Evolutionary conservation across 2,329 filamentous ascomycete genomes (phyloP), one percentile per base, ranked within the genome.

Genomic region (Ophiocordyceps robertsii): DNA sequence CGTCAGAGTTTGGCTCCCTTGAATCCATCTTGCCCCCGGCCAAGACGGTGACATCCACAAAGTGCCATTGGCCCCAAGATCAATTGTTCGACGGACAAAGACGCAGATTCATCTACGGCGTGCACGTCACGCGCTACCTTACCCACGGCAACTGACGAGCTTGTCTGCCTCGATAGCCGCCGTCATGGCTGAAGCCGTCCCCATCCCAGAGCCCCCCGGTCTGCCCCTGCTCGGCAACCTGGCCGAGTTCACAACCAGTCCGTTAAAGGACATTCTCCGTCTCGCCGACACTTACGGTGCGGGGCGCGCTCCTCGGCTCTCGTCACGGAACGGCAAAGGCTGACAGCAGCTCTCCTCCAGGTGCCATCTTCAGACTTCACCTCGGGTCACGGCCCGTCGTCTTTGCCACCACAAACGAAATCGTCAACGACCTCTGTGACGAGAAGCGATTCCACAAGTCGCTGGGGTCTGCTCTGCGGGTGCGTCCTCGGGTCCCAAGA

Each of bases 171-270:
- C 16, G 8, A 16, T 7, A 35, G 33, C 14, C n/a, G 33, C 31
- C 24, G 46, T 35, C 40, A 63, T 63, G 61, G 52, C 59, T 29
- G 57, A 61, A 40, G 46, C 49, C 29, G 56, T 63, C 13, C 65
- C 70, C 3, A 81, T 86, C 42, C 80, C 82, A 2, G 70, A 75
- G 38, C 81, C 81, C 24, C 68, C 68, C 42, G 77, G 75, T 3
- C 63, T 82, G 43, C 82, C 80, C 1, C 57, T 86, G 24, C 47
- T 86, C 21, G 82, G 82, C 27, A 82, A 86, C 50, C 55, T 82
- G 29, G 62, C 65, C 42, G 77, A 83, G 48, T 70, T 88, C 47
- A 73, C 81, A 44, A 59, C 68, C 0, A 69, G 72, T n/a, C 74
- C 80, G 0, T 55, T 75, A 3, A 61, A 67, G 19, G 76, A 77